Percentiles rank a stretch among this genome's conserved stretches.
These are phyloP conservation scores for Scheffersomyces coipomensis DNA, from an alignment of 805 yeast genomes.

Conservation along the genomic window DNA sequence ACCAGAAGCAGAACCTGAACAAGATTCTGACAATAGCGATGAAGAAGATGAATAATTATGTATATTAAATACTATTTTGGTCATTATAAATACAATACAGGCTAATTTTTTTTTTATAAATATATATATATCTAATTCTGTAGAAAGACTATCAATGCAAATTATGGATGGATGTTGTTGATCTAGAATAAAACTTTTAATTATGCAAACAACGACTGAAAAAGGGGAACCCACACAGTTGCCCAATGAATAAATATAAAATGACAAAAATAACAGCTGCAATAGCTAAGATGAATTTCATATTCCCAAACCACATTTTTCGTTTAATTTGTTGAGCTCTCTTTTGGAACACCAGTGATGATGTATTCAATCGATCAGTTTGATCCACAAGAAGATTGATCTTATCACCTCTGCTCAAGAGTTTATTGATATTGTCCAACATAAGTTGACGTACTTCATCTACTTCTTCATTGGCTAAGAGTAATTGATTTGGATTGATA, in stretches of 20 bases:
- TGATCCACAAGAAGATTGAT: slow-evolving; percentile 72
- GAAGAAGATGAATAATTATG: slow-evolving; percentile 9
- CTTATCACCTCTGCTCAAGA: slow-evolving; percentile 77
- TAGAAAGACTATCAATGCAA: too few relatives aligned
- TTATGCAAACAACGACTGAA: slow-evolving; percentile 31
- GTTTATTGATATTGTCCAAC: slow-evolving; percentile 70
- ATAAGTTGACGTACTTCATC: slow-evolving; percentile 64
- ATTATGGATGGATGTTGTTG: too few relatives aligned
- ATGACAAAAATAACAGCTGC: slow-evolving; percentile 21
- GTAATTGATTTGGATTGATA: slow-evolving; percentile 35
- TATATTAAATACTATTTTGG: too few relatives aligned
- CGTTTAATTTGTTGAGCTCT: slow-evolving; percentile 63
- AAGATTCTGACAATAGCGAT: slow-evolving; percentile 10
- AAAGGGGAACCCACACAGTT: slow-evolving; percentile 55
- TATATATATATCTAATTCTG: too few relatives aligned
- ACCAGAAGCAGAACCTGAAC: slow-evolving; percentile 12
- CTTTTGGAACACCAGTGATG: slow-evolving; percentile 67
- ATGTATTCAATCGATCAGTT: slow-evolving; percentile 68
- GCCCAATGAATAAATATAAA: slow-evolving; percentile 47
- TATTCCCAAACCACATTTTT: slow-evolving; percentile 68
- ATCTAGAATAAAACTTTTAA: too few relatives aligned
- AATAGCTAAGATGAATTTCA: slow-evolving; percentile 38
- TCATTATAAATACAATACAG: too few relatives aligned
- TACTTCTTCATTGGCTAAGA: slow-evolving; percentile 52
- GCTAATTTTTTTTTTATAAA: too few relatives aligned